phyloP scores from a whole-genome alignment of 2,329 filamentous ascomycete genomes.

The Trichoderma gracile region DNA sequence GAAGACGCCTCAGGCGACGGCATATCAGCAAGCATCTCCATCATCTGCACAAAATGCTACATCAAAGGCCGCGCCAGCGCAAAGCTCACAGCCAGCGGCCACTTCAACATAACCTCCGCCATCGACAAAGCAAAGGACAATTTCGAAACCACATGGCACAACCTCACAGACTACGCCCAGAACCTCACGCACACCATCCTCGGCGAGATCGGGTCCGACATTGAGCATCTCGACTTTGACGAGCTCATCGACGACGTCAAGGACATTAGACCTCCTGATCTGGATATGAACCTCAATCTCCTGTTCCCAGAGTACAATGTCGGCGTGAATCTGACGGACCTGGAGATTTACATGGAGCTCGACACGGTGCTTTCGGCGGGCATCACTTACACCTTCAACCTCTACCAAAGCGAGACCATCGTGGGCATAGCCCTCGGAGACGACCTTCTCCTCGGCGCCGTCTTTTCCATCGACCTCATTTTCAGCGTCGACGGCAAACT shows the following conservation, averaged over 20 bases:
- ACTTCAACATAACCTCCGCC: slow-evolving; percentile 43
- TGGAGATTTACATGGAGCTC: slow-evolving; percentile 55
- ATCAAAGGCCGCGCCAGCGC: slow-evolving; percentile 49
- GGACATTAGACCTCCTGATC: slow-evolving; percentile 31
- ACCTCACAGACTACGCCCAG: slow-evolving; percentile 37
- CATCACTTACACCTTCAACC: slow-evolving; percentile 49
- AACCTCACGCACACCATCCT: slow-evolving; percentile 34
- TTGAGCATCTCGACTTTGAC: slow-evolving; percentile 30
- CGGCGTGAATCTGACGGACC: slow-evolving; percentile 49
- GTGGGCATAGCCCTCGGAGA: slow-evolving; percentile 45
- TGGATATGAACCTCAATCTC: slow-evolving; percentile 48
- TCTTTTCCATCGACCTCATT: slow-evolving; percentile 55
- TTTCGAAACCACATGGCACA: slow-evolving; percentile 38
- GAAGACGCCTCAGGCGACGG: background rate
- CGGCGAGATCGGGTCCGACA: slow-evolving; percentile 24
- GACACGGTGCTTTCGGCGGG: slow-evolving; percentile 45
- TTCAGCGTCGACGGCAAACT: slow-evolving; percentile 49
- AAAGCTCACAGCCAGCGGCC: slow-evolving; percentile 43
- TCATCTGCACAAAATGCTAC: slow-evolving; percentile 45
- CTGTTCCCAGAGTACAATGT: slow-evolving; percentile 47
- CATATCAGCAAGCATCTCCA: slow-evolving; percentile 21
- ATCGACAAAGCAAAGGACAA: slow-evolving; percentile 34
- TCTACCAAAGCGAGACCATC: slow-evolving; percentile 49
- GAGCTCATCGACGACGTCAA: slow-evolving; percentile 35
- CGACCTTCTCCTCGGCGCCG: slow-evolving; percentile 47